A percentile compares a stretch with the other conserved stretches of the same genome.
phyloP scores from a whole-genome alignment of 805 yeast species.

The Jamesozyma rosinii region DNA sequence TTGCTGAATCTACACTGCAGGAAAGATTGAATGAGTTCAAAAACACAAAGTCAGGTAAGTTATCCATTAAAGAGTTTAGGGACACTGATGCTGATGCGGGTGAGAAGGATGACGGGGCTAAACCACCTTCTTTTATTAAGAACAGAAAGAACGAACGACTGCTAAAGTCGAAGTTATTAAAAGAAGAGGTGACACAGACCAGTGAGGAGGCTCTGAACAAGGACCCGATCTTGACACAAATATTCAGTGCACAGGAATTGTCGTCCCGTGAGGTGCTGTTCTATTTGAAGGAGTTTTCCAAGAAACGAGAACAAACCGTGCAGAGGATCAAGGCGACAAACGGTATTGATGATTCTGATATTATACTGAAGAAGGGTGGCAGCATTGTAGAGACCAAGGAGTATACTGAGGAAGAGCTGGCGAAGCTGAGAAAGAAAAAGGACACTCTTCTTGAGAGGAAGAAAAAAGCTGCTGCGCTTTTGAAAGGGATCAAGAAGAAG shows the following conservation, averaged over 20 bases:
- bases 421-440: conserved; percentile 4
- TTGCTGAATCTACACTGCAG: conserved; percentile 89
- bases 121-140: conserved; percentile 76
- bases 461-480: neutral
- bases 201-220: conserved; percentile 34
- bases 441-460: neutral
- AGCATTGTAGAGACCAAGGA: conserved; percentile 5
- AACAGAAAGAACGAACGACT: conserved; percentile 47
- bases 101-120: conserved; percentile 27
- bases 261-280: conserved; percentile 39
- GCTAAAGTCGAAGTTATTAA: conserved; percentile 29
- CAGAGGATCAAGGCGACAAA: conserved; percentile 24
- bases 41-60: conserved; percentile 59
- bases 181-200: conserved; percentile 23
- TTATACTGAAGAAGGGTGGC: conserved; percentile 4
- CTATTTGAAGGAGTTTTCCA: conserved; percentile 28
- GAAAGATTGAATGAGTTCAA: conserved; percentile 82
- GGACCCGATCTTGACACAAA: conserved; percentile 38
- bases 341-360: conserved; percentile 27
- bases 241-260: conserved; percentile 37
- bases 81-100: conserved; percentile 19
- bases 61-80: conserved; percentile 71
- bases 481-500: neutral
- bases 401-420: conserved; percentile 13
- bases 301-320: conserved; percentile 23